Conservation (phyloP, 768 basidiomycete genomes). For the Tricholoma sp. region DNA sequence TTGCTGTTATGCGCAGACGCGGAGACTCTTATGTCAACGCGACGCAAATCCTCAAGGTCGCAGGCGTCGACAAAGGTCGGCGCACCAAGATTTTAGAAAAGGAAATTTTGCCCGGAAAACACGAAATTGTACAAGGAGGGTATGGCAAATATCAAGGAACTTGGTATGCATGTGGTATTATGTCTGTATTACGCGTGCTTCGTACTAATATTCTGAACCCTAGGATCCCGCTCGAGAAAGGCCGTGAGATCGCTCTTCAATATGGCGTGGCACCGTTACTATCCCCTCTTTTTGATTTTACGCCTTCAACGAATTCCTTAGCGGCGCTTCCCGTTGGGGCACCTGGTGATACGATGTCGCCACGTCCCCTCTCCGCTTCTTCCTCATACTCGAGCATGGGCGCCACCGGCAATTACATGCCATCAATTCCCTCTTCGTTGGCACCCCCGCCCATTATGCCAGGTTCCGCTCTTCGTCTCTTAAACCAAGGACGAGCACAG, state of each 20-base stretch:
- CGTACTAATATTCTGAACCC: neutral
- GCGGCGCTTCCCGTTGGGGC: conserved; percentile 57
- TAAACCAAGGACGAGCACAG: conserved; percentile 83
- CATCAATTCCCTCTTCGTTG: conserved; percentile 46
- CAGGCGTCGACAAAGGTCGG: conserved; percentile 94
- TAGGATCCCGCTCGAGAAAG: conserved; percentile 95
- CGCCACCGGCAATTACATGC: conserved; percentile 39
- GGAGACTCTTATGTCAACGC: conserved; percentile 96
- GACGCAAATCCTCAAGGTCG: conserved; percentile 98
- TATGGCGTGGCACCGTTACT: conserved; percentile 89
- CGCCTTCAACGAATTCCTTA: conserved; percentile 69
- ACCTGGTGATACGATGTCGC: conserved; percentile 44
- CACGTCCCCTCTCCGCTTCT: conserved; percentile 63
- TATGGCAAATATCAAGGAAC: conserved; percentile 99
- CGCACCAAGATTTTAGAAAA: conserved; percentile 97
- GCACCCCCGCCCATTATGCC: conserved; percentile 86
- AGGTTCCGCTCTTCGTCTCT: conserved; percentile 75
- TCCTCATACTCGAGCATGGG: conserved; percentile 60
- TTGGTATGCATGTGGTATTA: conserved; percentile 57
- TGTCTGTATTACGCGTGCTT: conserved; percentile 2
- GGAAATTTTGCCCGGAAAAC: conserved; percentile 91
- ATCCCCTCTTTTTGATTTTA: conserved; percentile 89
- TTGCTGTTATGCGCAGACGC: conserved; percentile 96
- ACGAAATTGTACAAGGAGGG: conserved; percentile 98
- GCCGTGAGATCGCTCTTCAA: conserved; percentile 86